Base-by-base conservation (phyloP, 768 basidiomycete genomes). In the Dentipellis fragilis region DNA sequence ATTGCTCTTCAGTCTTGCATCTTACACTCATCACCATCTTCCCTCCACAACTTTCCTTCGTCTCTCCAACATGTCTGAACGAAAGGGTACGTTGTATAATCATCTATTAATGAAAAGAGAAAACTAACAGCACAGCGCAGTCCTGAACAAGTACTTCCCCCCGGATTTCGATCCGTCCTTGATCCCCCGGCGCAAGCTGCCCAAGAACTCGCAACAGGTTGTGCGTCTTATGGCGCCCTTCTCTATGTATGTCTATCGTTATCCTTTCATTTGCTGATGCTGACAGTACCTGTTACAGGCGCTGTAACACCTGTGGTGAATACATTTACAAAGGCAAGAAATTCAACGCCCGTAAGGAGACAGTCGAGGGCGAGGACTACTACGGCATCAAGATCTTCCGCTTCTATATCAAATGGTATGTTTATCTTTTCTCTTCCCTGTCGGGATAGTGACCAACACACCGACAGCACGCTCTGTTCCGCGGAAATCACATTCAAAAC, bases 311-410 rank as follows among this genome's bases (percentile, higher is more conserved):
- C 3, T 99, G 96, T 64, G 96, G 94, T 49, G 96, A 99, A 72
- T 99, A 98, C 65, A 89, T 99, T 54, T 95, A 97, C 72, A 97
- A 99, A 69, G 96, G 96, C 49, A 99, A 99, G 77, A 99, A 99
- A 71, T 99, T 99, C 76, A 98, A 99, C 63, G 96, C 96, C 5
- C 80, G 95, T 50, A 98, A 99, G 68, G 96, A 99, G 74, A 98
- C 95, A 0, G 96, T 96, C 9, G 87, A 93, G 0, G 93, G 90
- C 0, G 95, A 98, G 67, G 93, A 96, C 62, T 99, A 99, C 65
- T 91, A 90, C 75, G 94, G 95, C 7, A 98, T 99, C 76, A 97
- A 96, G 73, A 93, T 92, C 54, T 93, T 93, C 68, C 78, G 89
- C 38, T 93, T 93, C 70, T 93, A 92, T 64, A 93, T 93, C 64